phyloP scores from a whole-genome alignment of 495 filamentous ascomycete genomes.

The Podospora didyma region DNA sequence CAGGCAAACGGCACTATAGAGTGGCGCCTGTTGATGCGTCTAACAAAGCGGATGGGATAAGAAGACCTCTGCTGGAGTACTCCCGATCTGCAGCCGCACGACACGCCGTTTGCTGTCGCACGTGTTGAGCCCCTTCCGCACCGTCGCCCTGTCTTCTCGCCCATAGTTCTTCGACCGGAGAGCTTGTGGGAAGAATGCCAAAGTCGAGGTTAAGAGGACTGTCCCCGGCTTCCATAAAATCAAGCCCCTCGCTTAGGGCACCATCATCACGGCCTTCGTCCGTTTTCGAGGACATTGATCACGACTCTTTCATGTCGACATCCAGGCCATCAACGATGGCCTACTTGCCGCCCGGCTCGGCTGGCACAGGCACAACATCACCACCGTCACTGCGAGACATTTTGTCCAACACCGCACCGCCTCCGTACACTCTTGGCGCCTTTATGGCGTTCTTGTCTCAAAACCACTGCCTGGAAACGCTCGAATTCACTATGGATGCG shows the following conservation, averaged over 20 bases:
- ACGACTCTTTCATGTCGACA: constrained; percentile 40
- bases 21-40: constrained; percentile 6
- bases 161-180: constrained; percentile 4
- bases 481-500: constrained; percentile 97
- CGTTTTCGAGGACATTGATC: constrained; percentile 38
- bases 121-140: neutral
- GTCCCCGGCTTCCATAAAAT: constrained; percentile 36
- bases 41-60: constrained; percentile 20
- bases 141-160: neutral
- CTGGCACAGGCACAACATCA: constrained; percentile 40
- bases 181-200: constrained; percentile 38
- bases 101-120: constrained; percentile 10
- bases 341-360: constrained; percentile 33
- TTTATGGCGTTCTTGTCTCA: constrained; percentile 98
- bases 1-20: constrained; percentile 15
- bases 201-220: constrained; percentile 38
- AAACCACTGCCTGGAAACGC: constrained; percentile 93
- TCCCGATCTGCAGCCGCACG: constrained; percentile 12
- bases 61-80: constrained; percentile 8
- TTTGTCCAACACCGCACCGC: constrained; percentile 76
- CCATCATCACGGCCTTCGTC: constrained; percentile 34
- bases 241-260: constrained; percentile 35
- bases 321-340: constrained; percentile 45
- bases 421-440: constrained; percentile 87
- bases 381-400: constrained; percentile 84